Conservation (phyloP, 768 basidiomycete species). For the Sutorius australiensis region DNA sequence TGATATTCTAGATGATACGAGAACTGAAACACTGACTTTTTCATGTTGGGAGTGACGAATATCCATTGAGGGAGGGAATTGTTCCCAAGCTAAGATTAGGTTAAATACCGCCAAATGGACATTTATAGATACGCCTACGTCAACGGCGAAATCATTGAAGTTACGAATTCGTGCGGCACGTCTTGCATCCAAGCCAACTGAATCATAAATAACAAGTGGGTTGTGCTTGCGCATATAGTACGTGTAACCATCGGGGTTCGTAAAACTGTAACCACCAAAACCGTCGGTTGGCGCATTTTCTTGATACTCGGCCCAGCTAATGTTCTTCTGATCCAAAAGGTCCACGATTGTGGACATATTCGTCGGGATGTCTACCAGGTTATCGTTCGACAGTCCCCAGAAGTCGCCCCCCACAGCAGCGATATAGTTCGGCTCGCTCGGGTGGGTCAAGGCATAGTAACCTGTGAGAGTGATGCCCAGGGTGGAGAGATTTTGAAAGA, state of each 20-base stretch:
- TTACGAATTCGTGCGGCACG: constrained; percentile 49
- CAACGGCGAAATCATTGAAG: constrained; percentile 59
- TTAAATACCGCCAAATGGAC: background rate
- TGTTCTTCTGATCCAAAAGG: constrained; percentile 50
- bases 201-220: constrained; percentile 49
- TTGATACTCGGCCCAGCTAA: constrained; percentile 60
- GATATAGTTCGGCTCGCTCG: constrained; percentile 57
- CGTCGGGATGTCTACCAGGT: constrained; percentile 28
- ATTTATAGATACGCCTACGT: constrained; percentile 28
- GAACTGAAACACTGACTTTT: constrained; percentile 11
- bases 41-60: constrained; percentile 59
- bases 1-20: background rate
- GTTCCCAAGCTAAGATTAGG: constrained; percentile 26
- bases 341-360: constrained; percentile 58
- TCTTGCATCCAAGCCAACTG: constrained; percentile 36
- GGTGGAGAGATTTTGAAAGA: constrained; percentile 38
- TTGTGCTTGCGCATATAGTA: constrained; percentile 56
- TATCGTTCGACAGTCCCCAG: constrained; percentile 46
- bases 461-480: constrained; percentile 49
- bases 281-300: constrained; percentile 53
- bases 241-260: constrained; percentile 32
- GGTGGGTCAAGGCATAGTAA: constrained; percentile 49
- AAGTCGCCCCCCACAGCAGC: constrained; percentile 49
- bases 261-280: constrained; percentile 38
- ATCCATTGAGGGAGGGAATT: constrained; percentile 52